A percentile compares a stretch with the other conserved stretches of the same genome.
phyloP scores from a whole-genome alignment of 352 stramenopile genomes.

The Phytophthora melonis region DNA sequence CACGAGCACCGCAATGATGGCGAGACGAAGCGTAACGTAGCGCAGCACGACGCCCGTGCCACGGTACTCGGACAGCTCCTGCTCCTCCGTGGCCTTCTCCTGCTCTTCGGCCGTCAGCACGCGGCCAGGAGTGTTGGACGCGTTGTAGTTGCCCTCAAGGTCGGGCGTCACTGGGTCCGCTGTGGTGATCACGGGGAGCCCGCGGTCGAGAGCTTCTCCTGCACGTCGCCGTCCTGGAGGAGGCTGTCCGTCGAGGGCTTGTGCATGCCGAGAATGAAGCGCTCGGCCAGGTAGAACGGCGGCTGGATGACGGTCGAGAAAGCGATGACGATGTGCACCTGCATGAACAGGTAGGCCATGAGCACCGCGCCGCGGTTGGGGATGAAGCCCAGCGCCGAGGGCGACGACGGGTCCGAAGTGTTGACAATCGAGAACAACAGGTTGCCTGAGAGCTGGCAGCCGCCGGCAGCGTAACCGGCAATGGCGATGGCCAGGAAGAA shows the following conservation, averaged over 20 bases:
- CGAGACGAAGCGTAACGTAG: conserved; percentile 40
- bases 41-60: conserved; percentile 24
- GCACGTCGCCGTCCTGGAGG: not conserved
- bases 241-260: conserved; percentile 16
- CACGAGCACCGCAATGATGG: conserved; percentile 35
- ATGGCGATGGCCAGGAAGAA: conserved; percentile 48
- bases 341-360: conserved; percentile 46
- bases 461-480: conserved; percentile 40
- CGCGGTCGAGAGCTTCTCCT: conserved; percentile 39
- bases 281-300: conserved; percentile 50
- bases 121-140: conserved; percentile 11
- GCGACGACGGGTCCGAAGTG: conserved; percentile 22
- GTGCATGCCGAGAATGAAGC: conserved; percentile 53
- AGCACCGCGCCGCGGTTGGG: conserved; percentile 32
- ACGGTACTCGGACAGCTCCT: conserved; percentile 32
- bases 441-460: conserved; percentile 48
- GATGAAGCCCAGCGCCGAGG: conserved; percentile 38
- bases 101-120: conserved; percentile 19
- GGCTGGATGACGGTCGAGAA: conserved; percentile 52
- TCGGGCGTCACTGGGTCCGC: conserved; percentile 24
- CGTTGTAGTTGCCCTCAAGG: conserved; percentile 40
- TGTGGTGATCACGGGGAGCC: conserved; percentile 15
- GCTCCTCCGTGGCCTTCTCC: conserved; percentile 19
- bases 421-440: conserved; percentile 40
- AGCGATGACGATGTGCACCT: conserved; percentile 50